Conservation (phyloP, 176 grass and related monocot species). For the Carex cristatella region DNA sequence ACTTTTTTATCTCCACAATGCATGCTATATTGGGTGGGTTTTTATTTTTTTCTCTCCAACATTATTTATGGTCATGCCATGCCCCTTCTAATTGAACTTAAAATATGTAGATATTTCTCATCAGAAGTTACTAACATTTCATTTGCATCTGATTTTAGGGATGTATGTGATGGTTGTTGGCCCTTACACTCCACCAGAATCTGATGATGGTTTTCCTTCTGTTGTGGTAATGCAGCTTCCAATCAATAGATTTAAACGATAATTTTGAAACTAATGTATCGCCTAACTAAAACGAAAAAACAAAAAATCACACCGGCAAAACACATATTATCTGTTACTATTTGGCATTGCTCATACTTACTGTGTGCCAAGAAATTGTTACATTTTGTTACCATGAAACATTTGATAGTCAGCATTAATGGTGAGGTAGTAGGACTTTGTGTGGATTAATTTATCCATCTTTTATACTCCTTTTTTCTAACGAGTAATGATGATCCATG, state of each 20-base stretch:
- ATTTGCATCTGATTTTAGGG: constrained; percentile 33
- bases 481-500: not conserved
- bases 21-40: too few species aligned
- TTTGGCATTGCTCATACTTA: not conserved
- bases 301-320: not conserved
- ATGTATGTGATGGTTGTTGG: constrained; percentile 85
- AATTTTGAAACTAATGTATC: not conserved
- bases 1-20: not conserved
- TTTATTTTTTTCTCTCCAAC: not conserved
- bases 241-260: not conserved
- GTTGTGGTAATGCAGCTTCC: not conserved
- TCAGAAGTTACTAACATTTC: not conserved
- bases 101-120: not conserved
- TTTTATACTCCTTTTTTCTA: not conserved
- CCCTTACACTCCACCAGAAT: constrained; percentile 24
- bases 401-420: not conserved
- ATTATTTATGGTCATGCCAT: not conserved
- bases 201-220: not conserved
- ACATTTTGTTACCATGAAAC: not conserved
- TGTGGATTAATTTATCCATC: not conserved
- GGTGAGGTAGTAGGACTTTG: not conserved
- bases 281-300: not conserved
- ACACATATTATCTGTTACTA: not conserved
- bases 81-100: not conserved
- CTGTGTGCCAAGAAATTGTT: not conserved